Evolutionary conservation across 2,329 filamentous ascomycete genomes (phyloP).

Genomic region (Diaporthe citriasiana): DNA sequence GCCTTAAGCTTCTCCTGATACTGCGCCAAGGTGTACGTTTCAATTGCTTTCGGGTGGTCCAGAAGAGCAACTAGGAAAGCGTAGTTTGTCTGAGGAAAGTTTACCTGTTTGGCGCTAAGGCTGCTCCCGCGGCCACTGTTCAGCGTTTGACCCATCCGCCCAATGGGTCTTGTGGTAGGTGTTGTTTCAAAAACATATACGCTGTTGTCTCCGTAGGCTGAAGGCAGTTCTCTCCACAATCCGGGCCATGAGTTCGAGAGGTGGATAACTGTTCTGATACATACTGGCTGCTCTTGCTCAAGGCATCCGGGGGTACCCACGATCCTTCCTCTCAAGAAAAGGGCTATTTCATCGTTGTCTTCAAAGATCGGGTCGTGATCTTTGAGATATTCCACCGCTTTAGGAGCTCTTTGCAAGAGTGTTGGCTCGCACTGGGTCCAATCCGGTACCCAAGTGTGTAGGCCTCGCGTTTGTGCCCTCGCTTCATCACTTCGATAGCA

Average conservation of each 20-base stretch:
- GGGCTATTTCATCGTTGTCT: fast-evolving
- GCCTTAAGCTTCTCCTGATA: background rate
- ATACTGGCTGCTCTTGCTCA: background rate
- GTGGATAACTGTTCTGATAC: background rate
- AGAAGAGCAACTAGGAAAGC: background rate
- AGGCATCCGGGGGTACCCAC: background rate
- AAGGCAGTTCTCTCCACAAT: background rate
- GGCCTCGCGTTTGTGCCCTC: background rate
- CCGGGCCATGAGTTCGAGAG: background rate
- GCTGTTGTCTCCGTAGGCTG: background rate
- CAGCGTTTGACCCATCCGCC: no score
- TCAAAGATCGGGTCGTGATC: fast-evolving
- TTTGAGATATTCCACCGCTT: background rate
- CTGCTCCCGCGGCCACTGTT: no score
- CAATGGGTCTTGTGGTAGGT: no score
- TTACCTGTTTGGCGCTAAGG: no score
- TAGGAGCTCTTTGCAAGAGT: background rate
- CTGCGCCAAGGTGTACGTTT: no score
- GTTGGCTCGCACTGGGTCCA: background rate
- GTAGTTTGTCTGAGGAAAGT: no score
- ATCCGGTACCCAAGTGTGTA: background rate
- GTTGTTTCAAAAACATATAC: background rate
- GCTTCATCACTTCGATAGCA: background rate
- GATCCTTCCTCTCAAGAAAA: background rate
- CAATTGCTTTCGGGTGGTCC: fast-evolving